Percentiles rank a stretch among this genome's conserved stretches.
These are phyloP conservation scores for Nepenthes mirabilis DNA, from an alignment of 148 eudicot species.

Conservation along the genomic window DNA sequence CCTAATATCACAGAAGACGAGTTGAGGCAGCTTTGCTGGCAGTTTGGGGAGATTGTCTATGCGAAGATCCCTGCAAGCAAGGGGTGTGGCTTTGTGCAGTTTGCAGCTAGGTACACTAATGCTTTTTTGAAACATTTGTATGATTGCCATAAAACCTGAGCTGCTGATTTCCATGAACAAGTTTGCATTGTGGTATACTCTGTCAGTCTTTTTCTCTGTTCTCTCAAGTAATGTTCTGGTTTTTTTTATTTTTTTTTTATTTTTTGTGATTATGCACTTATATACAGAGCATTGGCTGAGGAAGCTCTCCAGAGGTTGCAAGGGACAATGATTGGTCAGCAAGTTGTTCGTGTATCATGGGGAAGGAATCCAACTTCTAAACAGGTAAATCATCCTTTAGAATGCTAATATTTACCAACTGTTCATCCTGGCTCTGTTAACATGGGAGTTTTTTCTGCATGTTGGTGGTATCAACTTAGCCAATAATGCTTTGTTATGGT, in stretches of 20 bases:
- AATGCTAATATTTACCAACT: too few species aligned
- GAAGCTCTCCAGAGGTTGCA: constrained; percentile 89
- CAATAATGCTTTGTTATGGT: background rate
- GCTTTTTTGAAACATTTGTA: constrained; percentile 5
- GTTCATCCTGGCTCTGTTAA: too few species aligned
- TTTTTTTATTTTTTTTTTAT: background rate
- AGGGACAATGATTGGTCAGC: constrained; percentile 73
- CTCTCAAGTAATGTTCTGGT: background rate
- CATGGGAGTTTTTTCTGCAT: too few species aligned
- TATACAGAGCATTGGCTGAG: constrained; percentile 74
- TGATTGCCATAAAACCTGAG: background rate
- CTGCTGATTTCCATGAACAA: background rate
- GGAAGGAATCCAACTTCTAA: constrained; percentile 72
- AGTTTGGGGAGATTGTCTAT: constrained; percentile 80
- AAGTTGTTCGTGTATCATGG: constrained; percentile 89
- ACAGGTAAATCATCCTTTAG: constrained; percentile 36
- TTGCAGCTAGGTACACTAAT: constrained; percentile 47
- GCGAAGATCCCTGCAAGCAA: constrained; percentile 72
- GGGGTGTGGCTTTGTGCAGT: constrained; percentile 97
- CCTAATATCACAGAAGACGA: constrained; percentile 82
- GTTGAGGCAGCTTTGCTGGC: constrained; percentile 70
- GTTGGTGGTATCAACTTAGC: too few species aligned
- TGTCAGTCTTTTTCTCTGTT: too few species aligned
- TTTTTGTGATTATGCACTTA: background rate
- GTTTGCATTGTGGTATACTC: background rate